phyloP scores from a whole-genome alignment of 2,329 filamentous ascomycete species.

The Colletotrichum agaves region DNA sequence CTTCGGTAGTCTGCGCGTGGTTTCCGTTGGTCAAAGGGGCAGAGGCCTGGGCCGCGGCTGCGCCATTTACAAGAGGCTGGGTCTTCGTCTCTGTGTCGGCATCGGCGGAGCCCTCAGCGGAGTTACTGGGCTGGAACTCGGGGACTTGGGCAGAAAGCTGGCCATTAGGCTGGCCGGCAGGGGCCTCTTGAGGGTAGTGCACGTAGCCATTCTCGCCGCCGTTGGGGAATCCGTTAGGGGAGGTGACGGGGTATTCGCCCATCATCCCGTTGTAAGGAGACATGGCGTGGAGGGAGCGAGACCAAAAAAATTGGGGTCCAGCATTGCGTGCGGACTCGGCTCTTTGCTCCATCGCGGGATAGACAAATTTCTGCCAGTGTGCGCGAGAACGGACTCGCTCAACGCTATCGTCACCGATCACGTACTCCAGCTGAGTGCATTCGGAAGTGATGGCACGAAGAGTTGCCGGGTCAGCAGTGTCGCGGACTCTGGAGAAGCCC shows the following conservation, averaged over 20 bases:
- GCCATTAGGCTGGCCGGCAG: conserved; percentile 49
- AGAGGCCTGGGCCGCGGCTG: conserved; percentile 40
- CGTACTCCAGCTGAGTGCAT: conserved; percentile 78
- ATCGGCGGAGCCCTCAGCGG: background rate
- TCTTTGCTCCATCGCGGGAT: conserved; percentile 76
- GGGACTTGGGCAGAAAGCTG: conserved; percentile 72
- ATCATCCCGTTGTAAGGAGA: conserved; percentile 41
- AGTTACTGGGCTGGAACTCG: conserved; percentile 63
- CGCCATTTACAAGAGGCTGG: conserved; percentile 39
- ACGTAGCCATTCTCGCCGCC: conserved; percentile 34
- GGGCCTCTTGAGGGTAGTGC: conserved; percentile 27
- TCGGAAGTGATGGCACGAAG: conserved; percentile 66
- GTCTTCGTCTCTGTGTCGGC: conserved; percentile 7
- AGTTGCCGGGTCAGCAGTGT: conserved; percentile 60
- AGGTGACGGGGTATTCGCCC: conserved; percentile 43
- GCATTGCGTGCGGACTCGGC: conserved; percentile 79
- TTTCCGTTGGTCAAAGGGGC: conserved; percentile 44
- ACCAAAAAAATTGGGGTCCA: conserved; percentile 62
- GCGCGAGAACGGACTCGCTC: conserved; percentile 81
- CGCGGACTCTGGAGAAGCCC: conserved; percentile 86
- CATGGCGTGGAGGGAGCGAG: conserved; percentile 40
- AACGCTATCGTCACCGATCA: conserved; percentile 77
- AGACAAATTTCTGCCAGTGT: conserved; percentile 83
- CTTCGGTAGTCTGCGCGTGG: conserved; percentile 39
- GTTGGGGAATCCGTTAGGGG: conserved; percentile 45